Conservation (phyloP, 176 grass and related monocot genomes). For the Oryza punctata region DNA sequence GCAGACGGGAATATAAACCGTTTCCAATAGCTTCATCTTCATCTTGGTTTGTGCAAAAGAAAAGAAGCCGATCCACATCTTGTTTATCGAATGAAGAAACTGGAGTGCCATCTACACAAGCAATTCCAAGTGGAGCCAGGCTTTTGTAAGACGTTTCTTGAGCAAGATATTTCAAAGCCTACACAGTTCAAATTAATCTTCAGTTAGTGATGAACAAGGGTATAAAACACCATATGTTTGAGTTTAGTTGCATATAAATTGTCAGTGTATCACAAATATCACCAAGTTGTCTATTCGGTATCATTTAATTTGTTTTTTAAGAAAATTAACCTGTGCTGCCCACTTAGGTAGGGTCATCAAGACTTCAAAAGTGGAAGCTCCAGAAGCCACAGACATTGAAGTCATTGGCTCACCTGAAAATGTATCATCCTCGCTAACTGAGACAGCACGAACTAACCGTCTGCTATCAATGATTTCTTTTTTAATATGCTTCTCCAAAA, state of each 20-base stretch:
- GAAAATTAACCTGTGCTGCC: constrained; percentile 68
- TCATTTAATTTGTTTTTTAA: neutral
- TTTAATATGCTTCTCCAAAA: constrained; percentile 66
- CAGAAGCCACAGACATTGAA: constrained; percentile 66
- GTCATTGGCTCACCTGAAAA: constrained; percentile 38
- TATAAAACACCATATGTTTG: neutral
- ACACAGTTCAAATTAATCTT: constrained; percentile 25
- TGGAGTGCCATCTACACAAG: constrained; percentile 64
- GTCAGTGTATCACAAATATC: neutral
- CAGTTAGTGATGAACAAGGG: neutral
- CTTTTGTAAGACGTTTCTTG: constrained; percentile 58
- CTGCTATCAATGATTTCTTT: constrained; percentile 73
- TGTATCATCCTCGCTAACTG: constrained; percentile 29
- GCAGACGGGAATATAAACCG: constrained; percentile 21
- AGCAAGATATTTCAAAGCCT: constrained; percentile 73
- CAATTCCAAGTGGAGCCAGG: constrained; percentile 71
- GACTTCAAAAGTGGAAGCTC: constrained; percentile 69
- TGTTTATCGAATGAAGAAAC: constrained; percentile 66
- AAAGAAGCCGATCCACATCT: constrained; percentile 69
- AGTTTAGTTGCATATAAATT: no score
- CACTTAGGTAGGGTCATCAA: constrained; percentile 68
- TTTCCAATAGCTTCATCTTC: constrained; percentile 32
- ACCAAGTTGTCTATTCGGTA: neutral
- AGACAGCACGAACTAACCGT: constrained; percentile 52
- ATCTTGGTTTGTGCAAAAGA: constrained; percentile 58